Percentiles rank a stretch among this genome's conserved stretches.
phyloP scores from a whole-genome alignment of 1,139 yeast species.

The Tardiomyces digboiensis region DNA sequence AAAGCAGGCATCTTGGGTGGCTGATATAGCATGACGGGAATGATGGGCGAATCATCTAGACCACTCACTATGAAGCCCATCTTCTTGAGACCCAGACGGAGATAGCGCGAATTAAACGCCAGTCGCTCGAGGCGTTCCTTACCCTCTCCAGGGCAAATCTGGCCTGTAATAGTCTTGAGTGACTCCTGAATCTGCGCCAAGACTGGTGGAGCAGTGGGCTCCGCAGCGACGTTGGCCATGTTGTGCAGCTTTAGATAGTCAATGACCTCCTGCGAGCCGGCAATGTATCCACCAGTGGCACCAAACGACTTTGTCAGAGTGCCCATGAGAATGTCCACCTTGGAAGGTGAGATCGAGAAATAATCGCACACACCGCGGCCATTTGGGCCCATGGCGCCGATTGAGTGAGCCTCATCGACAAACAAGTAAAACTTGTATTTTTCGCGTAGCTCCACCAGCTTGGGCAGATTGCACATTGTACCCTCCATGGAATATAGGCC shows the following conservation, averaged over 20 bases:
- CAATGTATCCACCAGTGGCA: slow-evolving; percentile 96
- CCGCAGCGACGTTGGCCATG: slow-evolving; percentile 70
- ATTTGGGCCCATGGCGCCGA: slow-evolving; percentile 92
- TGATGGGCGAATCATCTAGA: slow-evolving; percentile 93
- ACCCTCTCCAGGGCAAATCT: slow-evolving; percentile 88
- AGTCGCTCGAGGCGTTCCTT: slow-evolving; percentile 82
- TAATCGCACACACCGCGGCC: slow-evolving; percentile 97
- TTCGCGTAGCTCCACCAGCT: slow-evolving; percentile 60
- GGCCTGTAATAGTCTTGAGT: slow-evolving; percentile 68
- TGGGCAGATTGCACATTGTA: slow-evolving; percentile 81
- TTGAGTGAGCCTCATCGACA: slow-evolving; percentile 97
- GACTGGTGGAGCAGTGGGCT: slow-evolving; percentile 85
- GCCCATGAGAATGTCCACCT: slow-evolving; percentile 90
- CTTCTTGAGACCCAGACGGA: slow-evolving; percentile 82
- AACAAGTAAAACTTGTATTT: slow-evolving; percentile 85
- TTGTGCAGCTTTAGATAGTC: slow-evolving; percentile 67
- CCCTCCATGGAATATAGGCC: slow-evolving; percentile 99
- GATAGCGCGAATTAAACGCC: slow-evolving; percentile 90
- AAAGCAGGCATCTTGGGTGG: slow-evolving; percentile 95
- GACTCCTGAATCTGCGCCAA: slow-evolving; percentile 82
- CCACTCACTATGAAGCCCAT: slow-evolving; percentile 93
- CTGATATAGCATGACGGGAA: slow-evolving; percentile 76
- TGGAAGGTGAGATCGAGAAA: slow-evolving; percentile 66
- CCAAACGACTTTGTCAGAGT: slow-evolving; percentile 97
- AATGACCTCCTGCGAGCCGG: slow-evolving; percentile 59